A percentile compares a stretch with the other conserved stretches of the same genome.
Evolutionary conservation across 2,329 filamentous ascomycete species (phyloP).

Genomic region (Fusarium praegraminearum): DNA sequence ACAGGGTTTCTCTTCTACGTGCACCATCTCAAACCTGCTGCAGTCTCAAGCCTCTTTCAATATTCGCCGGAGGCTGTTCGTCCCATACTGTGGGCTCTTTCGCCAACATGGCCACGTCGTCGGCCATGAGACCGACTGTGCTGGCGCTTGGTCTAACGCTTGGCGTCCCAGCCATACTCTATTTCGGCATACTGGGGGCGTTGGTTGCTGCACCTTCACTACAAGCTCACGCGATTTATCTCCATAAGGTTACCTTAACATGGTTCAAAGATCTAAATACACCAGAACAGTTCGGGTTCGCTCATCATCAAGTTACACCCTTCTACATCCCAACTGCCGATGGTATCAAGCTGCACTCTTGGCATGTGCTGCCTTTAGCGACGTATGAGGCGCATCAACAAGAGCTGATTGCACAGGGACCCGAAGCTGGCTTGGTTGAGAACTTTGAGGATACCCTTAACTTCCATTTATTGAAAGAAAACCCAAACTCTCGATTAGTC

Average conservation of each 20-base stretch:
- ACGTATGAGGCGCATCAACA: conserved; percentile 59
- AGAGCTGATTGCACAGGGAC: conserved; percentile 47
- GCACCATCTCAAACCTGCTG: background rate
- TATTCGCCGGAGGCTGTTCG: too few relatives aligned
- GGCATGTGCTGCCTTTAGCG: conserved; percentile 77
- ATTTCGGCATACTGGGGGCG: conserved; percentile 29
- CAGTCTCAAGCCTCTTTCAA: background rate
- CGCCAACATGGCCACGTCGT: conserved; percentile 9
- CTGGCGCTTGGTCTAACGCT: conserved; percentile 34
- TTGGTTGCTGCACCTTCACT: conserved; percentile 36
- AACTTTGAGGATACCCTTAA: conserved; percentile 43
- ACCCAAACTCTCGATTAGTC: conserved; percentile 59
- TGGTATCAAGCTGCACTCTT: conserved; percentile 74
- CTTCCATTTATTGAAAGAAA: conserved; percentile 60
- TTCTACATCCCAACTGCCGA: conserved; percentile 75
- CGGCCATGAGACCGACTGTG: conserved; percentile 21
- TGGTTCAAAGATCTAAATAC: conserved; percentile 66
- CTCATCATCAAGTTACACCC: conserved; percentile 76
- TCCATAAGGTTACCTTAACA: conserved; percentile 64
- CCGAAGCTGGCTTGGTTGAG: conserved; percentile 9
- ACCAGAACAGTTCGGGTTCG: conserved; percentile 76
- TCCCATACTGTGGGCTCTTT: too few relatives aligned
- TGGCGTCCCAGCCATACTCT: conserved; percentile 27
- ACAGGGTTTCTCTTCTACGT: background rate
- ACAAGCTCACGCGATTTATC: conserved; percentile 56